Conservation (phyloP, 352 stramenopile genomes). For the Elongisporangium senticosum region DNA sequence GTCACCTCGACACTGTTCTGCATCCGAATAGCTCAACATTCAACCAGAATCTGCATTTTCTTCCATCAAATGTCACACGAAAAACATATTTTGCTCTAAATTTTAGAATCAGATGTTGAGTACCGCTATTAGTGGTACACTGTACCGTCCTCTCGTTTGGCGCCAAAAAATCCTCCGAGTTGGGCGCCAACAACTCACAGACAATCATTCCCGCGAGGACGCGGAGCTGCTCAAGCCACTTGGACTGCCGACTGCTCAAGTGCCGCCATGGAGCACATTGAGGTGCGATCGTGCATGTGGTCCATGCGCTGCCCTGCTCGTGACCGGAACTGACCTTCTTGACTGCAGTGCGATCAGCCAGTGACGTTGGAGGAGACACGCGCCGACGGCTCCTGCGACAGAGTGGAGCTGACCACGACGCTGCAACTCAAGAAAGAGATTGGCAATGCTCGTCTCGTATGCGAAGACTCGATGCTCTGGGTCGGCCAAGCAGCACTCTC, state of each 20-base stretch:
- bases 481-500: conserved; percentile 45
- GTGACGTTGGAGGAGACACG: conserved; percentile 51
- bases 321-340: background rate
- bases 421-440: conserved; percentile 75
- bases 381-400: conserved; percentile 34
- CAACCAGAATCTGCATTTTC: background rate
- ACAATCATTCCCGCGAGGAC: background rate
- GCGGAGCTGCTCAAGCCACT: background rate
- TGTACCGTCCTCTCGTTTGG: conserved; percentile 25
- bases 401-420: conserved; percentile 25
- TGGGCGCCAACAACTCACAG: conserved; percentile 19
- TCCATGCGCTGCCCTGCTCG: background rate
- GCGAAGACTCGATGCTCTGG: conserved; percentile 66
- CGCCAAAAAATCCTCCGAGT: conserved; percentile 24
- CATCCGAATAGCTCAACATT: too few relatives aligned
- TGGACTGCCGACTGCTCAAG: background rate
- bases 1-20: background rate
- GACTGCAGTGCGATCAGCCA: conserved; percentile 37
- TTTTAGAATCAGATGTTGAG: background rate
- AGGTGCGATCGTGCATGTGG: background rate
- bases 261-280: background rate
- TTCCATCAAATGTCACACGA: background rate
- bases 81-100: conserved; percentile 5
- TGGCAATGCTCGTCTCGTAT: conserved; percentile 73
- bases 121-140: conserved; percentile 11